phyloP scores from a whole-genome alignment of 2,329 filamentous ascomycete species.

The Huntiella abstrusa region DNA sequence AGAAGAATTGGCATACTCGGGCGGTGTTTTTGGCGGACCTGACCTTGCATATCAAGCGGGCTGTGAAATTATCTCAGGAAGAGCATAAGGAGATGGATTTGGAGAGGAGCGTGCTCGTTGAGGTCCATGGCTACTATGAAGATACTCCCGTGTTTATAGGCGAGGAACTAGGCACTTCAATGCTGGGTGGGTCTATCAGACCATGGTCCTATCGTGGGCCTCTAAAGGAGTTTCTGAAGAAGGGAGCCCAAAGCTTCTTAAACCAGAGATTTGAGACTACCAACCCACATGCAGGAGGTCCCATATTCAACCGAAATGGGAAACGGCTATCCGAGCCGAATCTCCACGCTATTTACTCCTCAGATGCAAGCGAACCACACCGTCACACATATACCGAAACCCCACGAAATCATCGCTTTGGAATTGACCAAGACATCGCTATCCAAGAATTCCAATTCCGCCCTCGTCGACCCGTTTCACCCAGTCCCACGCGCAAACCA shows the following conservation, averaged over 20 bases:
- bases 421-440: too few species aligned
- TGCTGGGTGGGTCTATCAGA: constrained; percentile 21
- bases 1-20: constrained; percentile 29
- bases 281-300: constrained; percentile 14
- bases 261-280: constrained; percentile 26
- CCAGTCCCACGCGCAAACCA: too few species aligned
- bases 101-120: constrained; percentile 34
- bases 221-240: constrained; percentile 34
- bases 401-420: too few species aligned
- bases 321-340: constrained; percentile 3
- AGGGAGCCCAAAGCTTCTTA: constrained; percentile 36
- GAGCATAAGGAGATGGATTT: constrained; percentile 29
- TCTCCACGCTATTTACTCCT: background rate
- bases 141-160: constrained; percentile 20
- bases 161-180: background rate
- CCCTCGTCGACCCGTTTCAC: too few species aligned
- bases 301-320: constrained; percentile 1
- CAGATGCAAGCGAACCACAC: background rate
- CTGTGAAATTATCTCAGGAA: constrained; percentile 16
- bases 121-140: constrained; percentile 40
- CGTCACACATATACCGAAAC: background rate
- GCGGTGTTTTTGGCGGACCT: constrained; percentile 21
- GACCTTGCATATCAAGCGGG: constrained; percentile 17
- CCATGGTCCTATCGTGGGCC: constrained; percentile 32
- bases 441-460: too few species aligned